A percentile compares a stretch with the other conserved stretches of the same genome.
Conservation (phyloP, 2,329 filamentous ascomycete species). For the Sclerotinia nivalis region DNA sequence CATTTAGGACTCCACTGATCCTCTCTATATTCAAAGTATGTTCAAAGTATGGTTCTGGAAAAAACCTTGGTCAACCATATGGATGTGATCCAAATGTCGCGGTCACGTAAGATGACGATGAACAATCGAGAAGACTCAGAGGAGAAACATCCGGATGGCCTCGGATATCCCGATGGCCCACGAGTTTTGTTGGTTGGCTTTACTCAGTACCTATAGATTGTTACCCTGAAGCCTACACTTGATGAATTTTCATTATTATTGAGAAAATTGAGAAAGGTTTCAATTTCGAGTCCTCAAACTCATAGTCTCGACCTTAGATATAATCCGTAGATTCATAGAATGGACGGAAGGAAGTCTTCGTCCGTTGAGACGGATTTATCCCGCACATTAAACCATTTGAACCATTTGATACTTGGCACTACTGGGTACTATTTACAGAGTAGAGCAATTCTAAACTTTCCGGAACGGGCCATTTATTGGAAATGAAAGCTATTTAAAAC, state of each 20-base stretch:
- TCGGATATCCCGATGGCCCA: not conserved
- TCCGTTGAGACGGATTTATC: not conserved
- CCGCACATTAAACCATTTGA: too few relatives aligned
- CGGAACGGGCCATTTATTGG: constrained; percentile 1
- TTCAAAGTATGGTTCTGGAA: not conserved
- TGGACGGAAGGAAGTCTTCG: too few relatives aligned
- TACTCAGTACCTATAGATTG: not conserved
- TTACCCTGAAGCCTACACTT: not conserved
- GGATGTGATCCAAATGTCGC: not conserved
- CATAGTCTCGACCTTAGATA: not conserved
- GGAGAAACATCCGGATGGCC: not conserved
- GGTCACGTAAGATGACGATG: not conserved
- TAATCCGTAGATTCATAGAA: not conserved
- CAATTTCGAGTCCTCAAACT: not conserved
- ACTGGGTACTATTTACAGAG: too few relatives aligned
- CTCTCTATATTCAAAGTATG: not conserved
- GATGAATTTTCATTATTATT: not conserved
- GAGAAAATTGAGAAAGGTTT: not conserved
- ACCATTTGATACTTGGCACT: not conserved
- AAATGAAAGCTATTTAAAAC: not conserved
- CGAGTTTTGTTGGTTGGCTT: not conserved
- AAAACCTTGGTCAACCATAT: not conserved
- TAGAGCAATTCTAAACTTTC: not conserved
- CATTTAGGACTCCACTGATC: not conserved
- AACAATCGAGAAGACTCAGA: too few relatives aligned